Evolutionary conservation across 306 rosid species (phyloP), one percentile per base, ranked within the genome.

Genomic region (Pyrus communis): DNA sequence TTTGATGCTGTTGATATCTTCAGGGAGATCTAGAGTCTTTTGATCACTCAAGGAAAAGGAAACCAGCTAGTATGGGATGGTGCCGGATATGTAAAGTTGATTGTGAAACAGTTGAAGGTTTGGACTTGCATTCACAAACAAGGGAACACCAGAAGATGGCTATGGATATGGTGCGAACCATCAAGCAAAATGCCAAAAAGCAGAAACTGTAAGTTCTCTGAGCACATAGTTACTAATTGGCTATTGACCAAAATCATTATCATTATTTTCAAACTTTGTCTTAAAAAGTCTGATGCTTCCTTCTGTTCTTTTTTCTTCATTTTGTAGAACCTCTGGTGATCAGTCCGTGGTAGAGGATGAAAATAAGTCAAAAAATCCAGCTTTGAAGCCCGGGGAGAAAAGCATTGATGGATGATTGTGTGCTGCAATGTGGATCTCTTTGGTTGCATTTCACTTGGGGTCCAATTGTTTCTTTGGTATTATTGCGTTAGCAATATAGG

Each of bases 71-170:
- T 89, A 89, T 84, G 92, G 99, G 99, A 25, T 92, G 99, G 99
- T 96, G 99, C 82, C 90, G 99, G 63, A 90, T 96, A 75, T 96
- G 99, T 87, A 96, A 91, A 89, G 83, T 92, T 77, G 97, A 92
- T 82, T 96, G 99, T 52, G 97, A 92, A 83, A 89, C 98, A 49
- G 97, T 92, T 77, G 99, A 91, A 86, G 98, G 97, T 82, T 82
- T 96, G 89, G 98, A 96, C 66, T 76, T 90, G 83, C 99, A 96
- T 86, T 90, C 99, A 67, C 99, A 96, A 84, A 92, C 91, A 71
- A 88, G 88, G 85, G 99, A 92, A 82, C 99, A 96, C 87, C 99
- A 96, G 86, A 88, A 81, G 85, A 85, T 82, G 91, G 92, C 98
- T 42, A 89, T 96, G 96, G 98, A 96, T 85, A 88, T 96, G 77